Percentiles rank a stretch among this genome's conserved stretches.
phyloP scores from a whole-genome alignment of 2,329 filamentous ascomycete species.

The Fusarium nygamai region DNA sequence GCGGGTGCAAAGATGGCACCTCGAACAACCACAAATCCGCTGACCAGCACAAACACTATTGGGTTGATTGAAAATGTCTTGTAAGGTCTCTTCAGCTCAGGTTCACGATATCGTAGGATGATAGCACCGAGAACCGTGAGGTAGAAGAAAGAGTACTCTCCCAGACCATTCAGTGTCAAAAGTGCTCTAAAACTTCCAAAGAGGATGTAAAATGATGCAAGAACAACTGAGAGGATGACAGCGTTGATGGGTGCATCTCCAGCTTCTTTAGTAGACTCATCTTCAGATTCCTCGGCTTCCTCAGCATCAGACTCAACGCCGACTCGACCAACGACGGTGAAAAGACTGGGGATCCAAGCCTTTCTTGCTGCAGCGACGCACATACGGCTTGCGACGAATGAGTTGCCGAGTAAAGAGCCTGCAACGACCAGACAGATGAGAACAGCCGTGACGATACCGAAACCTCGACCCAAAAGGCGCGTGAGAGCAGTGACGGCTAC shows the following conservation, averaged over 20 bases:
- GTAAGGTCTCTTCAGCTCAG: conserved; percentile 64
- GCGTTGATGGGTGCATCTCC: conserved; percentile 66
- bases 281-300: neutral
- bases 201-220: conserved; percentile 67
- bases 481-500: conserved; percentile 70
- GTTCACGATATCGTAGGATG: conserved; percentile 66
- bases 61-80: conserved; percentile 63
- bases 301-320: conserved; percentile 42
- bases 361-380: conserved; percentile 66
- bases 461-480: conserved; percentile 62
- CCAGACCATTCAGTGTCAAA: conserved; percentile 68
- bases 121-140: conserved; percentile 68
- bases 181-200: conserved; percentile 70
- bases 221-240: conserved; percentile 58
- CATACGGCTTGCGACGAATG: conserved; percentile 70
- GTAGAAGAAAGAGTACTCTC: conserved; percentile 72
- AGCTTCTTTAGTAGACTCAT: neutral
- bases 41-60: conserved; percentile 63
- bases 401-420: conserved; percentile 70
- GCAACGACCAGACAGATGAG: conserved; percentile 70
- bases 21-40: conserved; percentile 67
- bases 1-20: conserved; percentile 68
- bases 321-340: conserved; percentile 57
- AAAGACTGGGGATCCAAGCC: conserved; percentile 59
- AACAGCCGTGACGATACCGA: conserved; percentile 63